These are phyloP conservation scores for Blastomyces percursus DNA, from an alignment of 2,329 filamentous ascomycete genomes.

Conservation along the genomic window DNA sequence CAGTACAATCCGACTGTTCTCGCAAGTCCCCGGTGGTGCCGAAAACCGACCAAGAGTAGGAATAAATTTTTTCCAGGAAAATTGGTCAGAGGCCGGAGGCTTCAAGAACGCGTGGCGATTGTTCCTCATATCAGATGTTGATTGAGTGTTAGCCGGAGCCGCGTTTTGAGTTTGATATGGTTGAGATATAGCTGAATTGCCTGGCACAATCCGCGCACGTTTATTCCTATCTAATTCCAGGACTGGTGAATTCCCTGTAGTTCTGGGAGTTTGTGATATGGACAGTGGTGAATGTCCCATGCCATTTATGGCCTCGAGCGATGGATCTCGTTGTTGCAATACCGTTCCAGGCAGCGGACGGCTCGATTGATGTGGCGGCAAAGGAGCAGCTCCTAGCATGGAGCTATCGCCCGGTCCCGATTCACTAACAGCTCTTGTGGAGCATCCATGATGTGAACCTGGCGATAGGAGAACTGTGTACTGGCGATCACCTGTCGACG, in stretches of 20 bases:
- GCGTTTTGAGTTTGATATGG: not conserved
- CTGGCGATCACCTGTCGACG: constrained; percentile 11
- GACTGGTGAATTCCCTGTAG: not conserved
- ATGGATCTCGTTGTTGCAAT: not conserved
- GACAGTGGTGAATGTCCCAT: not conserved
- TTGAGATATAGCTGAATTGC: not conserved
- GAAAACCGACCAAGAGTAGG: not conserved
- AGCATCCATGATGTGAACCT: constrained; percentile 21
- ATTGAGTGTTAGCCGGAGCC: not conserved
- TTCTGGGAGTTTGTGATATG: not conserved
- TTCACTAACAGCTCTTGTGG: constrained; percentile 19
- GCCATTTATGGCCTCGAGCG: not conserved
- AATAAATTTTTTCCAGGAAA: not conserved
- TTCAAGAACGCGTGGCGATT: not conserved
- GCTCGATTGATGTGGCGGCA: not conserved
- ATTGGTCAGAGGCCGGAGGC: not conserved
- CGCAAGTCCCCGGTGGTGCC: not conserved
- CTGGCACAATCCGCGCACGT: not conserved
- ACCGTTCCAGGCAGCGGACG: not conserved
- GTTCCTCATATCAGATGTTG: not conserved
- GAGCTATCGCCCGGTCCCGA: constrained; percentile 10
- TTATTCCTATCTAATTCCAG: constrained; percentile 3
- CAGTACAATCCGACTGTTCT: constrained; percentile 32
- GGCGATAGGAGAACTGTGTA: constrained; percentile 40
- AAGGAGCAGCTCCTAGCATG: not conserved